Evolutionary conservation across 805 yeast species (phyloP), one percentile per base, ranked within the genome.

Genomic region (Diddensiella caesifluorescens): DNA sequence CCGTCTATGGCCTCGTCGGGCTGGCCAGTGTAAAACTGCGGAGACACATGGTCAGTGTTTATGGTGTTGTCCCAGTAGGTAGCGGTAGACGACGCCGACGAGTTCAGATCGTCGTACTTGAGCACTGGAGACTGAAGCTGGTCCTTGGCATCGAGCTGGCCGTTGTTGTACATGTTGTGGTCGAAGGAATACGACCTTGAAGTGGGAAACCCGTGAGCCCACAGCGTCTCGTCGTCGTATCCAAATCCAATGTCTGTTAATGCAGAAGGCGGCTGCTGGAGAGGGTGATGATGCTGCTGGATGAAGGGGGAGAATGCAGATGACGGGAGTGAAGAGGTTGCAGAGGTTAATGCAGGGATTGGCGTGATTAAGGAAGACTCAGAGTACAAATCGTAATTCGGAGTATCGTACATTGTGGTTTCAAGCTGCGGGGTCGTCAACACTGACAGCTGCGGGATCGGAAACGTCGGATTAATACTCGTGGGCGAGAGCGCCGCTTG

Each of bases 11-110:
- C 16, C 18, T 27, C n/a, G 37, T 22, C 39, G 13, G 22, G 31
- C 5, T 38, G 35, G 28, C 44, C 34, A 16, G n/a, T 36, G 29
- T 37, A 35, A 33, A 41, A 47, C 32, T 47, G 43, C 9, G 54
- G 52, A 9, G 54, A 46, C 21, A 48, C 49, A 10, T 41, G 43
- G 39, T 49, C 53, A 15, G 38, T 27, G 35, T 49, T 49, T 31
- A 48, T 41, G 15, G 50, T 33, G 30, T 46, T 44, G 22, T 49
- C 52, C 54, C 54, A 50, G 46, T 50, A 50, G 3, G 44, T 16
- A 6, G 16, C 12, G 12, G 9, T 25, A 25, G 9, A 9, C 9
- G 9, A 12, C 9, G 27, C 27, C 9, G 27, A 9, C 19, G 32
- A 9, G 7, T 13, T 29, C 7, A 6, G 6, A 13, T 29, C 32